Evolutionary conservation across 1,284 basidiomycete genomes (phyloP), one percentile per base, ranked within the genome.

Genomic region (Pseudozyma sp.): DNA sequence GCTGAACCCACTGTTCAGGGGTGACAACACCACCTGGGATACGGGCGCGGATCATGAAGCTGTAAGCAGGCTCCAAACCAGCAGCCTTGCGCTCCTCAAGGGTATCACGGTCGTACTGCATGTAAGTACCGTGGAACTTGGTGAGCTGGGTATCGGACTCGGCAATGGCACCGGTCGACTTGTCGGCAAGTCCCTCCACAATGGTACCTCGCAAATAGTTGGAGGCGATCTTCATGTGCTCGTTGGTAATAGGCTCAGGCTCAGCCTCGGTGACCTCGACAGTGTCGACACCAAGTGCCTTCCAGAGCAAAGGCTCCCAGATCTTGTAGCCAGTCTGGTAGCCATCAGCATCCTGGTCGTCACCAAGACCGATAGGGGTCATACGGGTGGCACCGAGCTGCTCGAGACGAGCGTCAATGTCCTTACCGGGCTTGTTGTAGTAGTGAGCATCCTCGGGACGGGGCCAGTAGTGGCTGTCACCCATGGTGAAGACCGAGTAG

Each of bases 391-490:
- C 81, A 49, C 83, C 83, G 55, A 85, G 76, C 49, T 70, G 62
- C 54, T 78, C 79, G 40, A 84, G 73, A 43, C 91, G 90, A 34
- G 89, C 87, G 86, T 95, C 91, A 51, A 99, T 89, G 78, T 99
- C 96, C 87, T 94, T 97, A 21, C 91, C 90, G 0, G 97, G 91
- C 87, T 95, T 97, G 89, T 99, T 99, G 89, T 97, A 99, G 86
- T 95, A 99, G 82, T 94, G 92, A 35, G 92, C 92, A 84, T 99
- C 96, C 86, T 98, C 95, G 25, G 93, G 89, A 52, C 97, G 90
- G 18, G 97, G 97, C 96, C 96, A 99, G 87, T 99, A 99, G 87
- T 97, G 95, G 84, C 92, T 95, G 86, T 99, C 96, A 76, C 96
- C 96, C 91, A 99, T 92, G 56, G 89, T 95, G 79, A 99, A 97